Evolutionary conservation across 768 basidiomycete genomes (phyloP), one percentile per base, ranked within the genome.

Genomic region (Suillus luteus): DNA sequence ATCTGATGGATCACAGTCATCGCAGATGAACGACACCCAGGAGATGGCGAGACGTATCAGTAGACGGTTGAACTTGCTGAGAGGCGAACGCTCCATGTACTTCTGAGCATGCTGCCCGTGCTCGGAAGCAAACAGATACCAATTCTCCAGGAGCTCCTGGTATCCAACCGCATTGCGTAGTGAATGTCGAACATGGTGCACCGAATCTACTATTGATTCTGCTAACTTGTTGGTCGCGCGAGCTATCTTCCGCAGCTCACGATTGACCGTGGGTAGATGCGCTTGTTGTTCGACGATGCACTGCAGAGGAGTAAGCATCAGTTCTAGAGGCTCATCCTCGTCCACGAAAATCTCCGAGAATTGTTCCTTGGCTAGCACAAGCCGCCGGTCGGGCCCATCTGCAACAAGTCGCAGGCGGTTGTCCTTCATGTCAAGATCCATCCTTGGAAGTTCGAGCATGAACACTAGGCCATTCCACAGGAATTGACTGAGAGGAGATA

Each of bases 1-100:
- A 75, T 99, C 96, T 40, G 93, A 91, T 9, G 96, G 95, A 69
- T 97, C 93, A 78, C 97, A 99, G 70, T 96, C 93, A 72, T 98
- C 95, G 78, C 95, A 97, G 67, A 99, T 96, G 81, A 99, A 99
- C 51, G 95, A 90, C 40, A 99, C 93, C 96, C 96, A 99, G 14
- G 93, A 91, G 69, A 99, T 98, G 11, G 96, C 94, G 60, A 99
- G 85, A 65, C 88, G 90, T 75, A 96, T 90, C 40, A 98, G 82
- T 4, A 91, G 82, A 8, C 90, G 86, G 71, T 92, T 91, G 77
- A 97, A 96, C 67, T 90, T 89, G 68, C 83, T 79, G 60, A 89
- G 74, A 0, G 86, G 81, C 0, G 85, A 71, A 17, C 84, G 84
- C 68, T 96, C 95, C 89, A 97, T 92, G 73, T 92, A 88, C 67